These are phyloP conservation scores for Crepidotus variabilis DNA, from an alignment of 768 basidiomycete genomes.

Conservation along the genomic window DNA sequence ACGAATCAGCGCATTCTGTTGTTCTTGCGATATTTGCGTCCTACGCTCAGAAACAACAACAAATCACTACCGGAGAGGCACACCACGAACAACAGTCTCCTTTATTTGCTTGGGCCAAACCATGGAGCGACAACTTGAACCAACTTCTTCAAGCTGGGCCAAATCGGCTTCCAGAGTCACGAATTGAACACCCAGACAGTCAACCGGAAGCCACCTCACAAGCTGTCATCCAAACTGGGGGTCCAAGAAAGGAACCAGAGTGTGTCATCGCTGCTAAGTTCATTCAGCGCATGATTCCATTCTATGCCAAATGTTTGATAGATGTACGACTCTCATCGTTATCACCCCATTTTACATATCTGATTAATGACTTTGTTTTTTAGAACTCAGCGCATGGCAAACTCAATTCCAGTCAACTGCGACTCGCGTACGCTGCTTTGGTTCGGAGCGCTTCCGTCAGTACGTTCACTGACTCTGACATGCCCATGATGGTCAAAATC, in stretches of 20 bases:
- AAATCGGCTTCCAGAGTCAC: too few relatives aligned
- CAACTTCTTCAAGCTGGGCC: too few relatives aligned
- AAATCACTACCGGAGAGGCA: slow-evolving; percentile 11
- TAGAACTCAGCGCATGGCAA: slow-evolving; percentile 64
- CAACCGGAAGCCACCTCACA: too few relatives aligned
- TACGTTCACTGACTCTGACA: not conserved
- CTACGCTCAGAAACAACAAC: slow-evolving; percentile 40
- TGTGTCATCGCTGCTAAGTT: slow-evolving; percentile 30
- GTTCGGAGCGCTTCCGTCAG: slow-evolving; percentile 55
- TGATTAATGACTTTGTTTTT: slow-evolving; percentile 1
- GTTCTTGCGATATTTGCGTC: slow-evolving; percentile 71
- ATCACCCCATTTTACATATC: not conserved
- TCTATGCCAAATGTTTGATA: slow-evolving; percentile 69
- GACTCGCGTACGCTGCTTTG: slow-evolving; percentile 72
- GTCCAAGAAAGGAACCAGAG: slow-evolving; percentile 1
- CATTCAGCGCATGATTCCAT: slow-evolving; percentile 61
- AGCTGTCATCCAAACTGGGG: not conserved
- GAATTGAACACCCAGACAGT: too few relatives aligned
- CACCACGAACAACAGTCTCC: slow-evolving; percentile 7
- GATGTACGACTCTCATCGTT: slow-evolving; percentile 41
- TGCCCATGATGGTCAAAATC: slow-evolving; percentile 10
- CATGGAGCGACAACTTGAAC: not conserved
- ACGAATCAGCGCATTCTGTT: slow-evolving; percentile 84
- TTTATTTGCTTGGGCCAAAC: not conserved
- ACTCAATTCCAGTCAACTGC: slow-evolving; percentile 61